phyloP scores from a whole-genome alignment of 2,329 filamentous ascomycete species.

The Rachicladosporium sp. region DNA sequence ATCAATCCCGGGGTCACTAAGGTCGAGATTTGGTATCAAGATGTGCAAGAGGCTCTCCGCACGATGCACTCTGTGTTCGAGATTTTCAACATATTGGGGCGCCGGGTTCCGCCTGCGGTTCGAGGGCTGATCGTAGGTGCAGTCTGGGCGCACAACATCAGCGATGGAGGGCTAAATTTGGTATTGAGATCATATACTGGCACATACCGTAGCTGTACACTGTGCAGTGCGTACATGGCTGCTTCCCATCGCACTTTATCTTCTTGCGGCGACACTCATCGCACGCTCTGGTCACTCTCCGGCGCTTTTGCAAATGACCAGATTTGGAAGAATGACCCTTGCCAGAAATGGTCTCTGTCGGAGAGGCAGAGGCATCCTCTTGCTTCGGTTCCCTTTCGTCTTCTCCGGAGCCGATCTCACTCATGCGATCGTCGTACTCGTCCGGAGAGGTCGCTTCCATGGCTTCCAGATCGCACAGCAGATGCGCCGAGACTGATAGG shows the following conservation, averaged over 20 bases:
- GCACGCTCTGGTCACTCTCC: slow-evolving; percentile 77
- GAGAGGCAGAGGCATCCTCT: slow-evolving; percentile 16
- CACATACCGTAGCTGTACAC: slow-evolving; percentile 90
- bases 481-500: no score
- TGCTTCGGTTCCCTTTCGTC: slow-evolving; percentile 20
- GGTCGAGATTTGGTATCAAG: slow-evolving; percentile 70
- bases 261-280: slow-evolving; percentile 69
- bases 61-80: slow-evolving; percentile 71
- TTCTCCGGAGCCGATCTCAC: slow-evolving; percentile 19
- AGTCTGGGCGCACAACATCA: slow-evolving; percentile 46
- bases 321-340: slow-evolving; percentile 7
- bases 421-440: slow-evolving; percentile 19
- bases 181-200: slow-evolving; percentile 13
- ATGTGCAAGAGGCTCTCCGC: slow-evolving; percentile 69
- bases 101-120: slow-evolving; percentile 83
- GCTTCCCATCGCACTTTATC: slow-evolving; percentile 44
- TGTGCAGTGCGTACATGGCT: slow-evolving; percentile 72
- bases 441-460: slow-evolving; percentile 22
- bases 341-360: slow-evolving; percentile 7
- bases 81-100: slow-evolving; percentile 82
- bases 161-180: not conserved
- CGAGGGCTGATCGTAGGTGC: slow-evolving; percentile 89
- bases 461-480: not conserved
- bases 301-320: slow-evolving; percentile 46
- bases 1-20: slow-evolving; percentile 76